Base-by-base conservation (phyloP, 2,329 filamentous ascomycete genomes). In the Septoria petroselini region DNA sequence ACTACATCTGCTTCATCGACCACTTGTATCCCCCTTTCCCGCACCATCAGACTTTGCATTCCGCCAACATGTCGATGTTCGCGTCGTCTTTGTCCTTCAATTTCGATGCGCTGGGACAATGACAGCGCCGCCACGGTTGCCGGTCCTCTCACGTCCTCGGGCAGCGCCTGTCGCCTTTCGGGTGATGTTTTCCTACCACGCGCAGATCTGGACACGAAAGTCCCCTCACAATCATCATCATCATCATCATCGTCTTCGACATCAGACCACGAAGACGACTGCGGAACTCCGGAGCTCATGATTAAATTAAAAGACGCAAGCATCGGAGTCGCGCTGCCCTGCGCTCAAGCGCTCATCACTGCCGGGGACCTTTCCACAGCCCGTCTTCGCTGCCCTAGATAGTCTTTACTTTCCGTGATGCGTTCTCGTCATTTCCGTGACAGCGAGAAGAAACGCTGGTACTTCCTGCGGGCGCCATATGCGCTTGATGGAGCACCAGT, bases 321-420 rank as follows among this genome's bases (percentile, higher is more conserved):
- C 27, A 30, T 30, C 27, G 23, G 23, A 9, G 5, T 27, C 9
- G 5, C 23, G 23, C 9, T 27, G 5, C 23, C 5, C 9, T 27
- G 23, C 23, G 23, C 23, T 27, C 23, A 9, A 27, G 23, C 5
- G 5, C 23, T 27, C 4, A 14, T 21, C 38, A 29, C 21, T 41
- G 38, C 38, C 14, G 38, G 38, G 17, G 9, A 41, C 12, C 38
- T 41, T 25, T 17, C 21, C 38, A 21, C 15, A 9, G 6, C 31
- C 31, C 5, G 4, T n/a, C 4, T 17, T 4, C 31, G 12, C 31
- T 25, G 18, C 27, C 27, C 18, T 42, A 42, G 40, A 42, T 42
- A 42, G 40, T 42, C n/a, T 42, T n/a, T 33, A 18, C 25, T 19
- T 42, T 17, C 29, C 40, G 40, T 42, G 40, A 42, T 19, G 40